phyloP scores from a whole-genome alignment of 2,329 filamentous ascomycete genomes.

The Sporothrix brunneoviolacea region DNA sequence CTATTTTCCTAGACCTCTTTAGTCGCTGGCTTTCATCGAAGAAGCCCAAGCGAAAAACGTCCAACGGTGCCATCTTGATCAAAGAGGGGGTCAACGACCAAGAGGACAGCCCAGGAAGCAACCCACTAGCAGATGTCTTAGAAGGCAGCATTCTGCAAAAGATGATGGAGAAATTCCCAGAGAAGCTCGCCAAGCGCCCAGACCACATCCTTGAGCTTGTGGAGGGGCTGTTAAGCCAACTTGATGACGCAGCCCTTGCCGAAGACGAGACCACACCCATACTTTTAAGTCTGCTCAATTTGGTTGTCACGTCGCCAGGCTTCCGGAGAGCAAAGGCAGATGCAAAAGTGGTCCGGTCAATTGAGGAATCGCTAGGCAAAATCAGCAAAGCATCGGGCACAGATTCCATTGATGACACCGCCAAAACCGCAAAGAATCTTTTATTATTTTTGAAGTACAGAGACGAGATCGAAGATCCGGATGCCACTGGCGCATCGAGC shows the following conservation, averaged over 20 bases:
- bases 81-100: constrained; percentile 24
- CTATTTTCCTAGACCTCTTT: constrained; percentile 55
- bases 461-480: constrained; percentile 43
- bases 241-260: constrained; percentile 27
- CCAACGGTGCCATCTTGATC: constrained; percentile 18
- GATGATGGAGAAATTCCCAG: constrained; percentile 56
- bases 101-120: constrained; percentile 18
- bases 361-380: constrained; percentile 43
- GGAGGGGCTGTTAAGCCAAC: constrained; percentile 49
- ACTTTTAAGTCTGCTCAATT: constrained; percentile 54
- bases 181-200: constrained; percentile 57
- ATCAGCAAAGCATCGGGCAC: constrained; percentile 32
- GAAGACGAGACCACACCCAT: constrained; percentile 44
- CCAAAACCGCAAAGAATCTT: constrained; percentile 48
- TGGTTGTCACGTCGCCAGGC: constrained; percentile 50
- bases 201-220: constrained; percentile 59
- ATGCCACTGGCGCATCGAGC: constrained; percentile 20
- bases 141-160: constrained; percentile 58
- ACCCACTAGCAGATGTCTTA: constrained; percentile 43
- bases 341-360: constrained; percentile 33
- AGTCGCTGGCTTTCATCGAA: constrained; percentile 46
- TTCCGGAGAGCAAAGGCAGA: constrained; percentile 46
- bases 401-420: constrained; percentile 32
- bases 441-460: constrained; percentile 49
- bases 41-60: constrained; percentile 20